Base-by-base conservation (phyloP, 768 basidiomycete genomes). In the Psilocybe cyanescens region DNA sequence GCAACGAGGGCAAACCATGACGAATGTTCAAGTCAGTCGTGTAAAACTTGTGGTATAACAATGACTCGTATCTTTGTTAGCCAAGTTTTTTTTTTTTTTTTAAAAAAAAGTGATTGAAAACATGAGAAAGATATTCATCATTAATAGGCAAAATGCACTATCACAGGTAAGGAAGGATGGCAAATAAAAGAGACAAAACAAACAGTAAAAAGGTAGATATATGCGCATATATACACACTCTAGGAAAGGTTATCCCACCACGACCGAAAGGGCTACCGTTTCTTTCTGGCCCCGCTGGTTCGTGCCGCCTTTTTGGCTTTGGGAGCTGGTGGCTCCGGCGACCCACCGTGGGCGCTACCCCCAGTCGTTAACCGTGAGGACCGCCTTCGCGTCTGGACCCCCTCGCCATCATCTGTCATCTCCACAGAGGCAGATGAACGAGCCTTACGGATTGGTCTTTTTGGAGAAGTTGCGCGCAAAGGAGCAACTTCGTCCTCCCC, bases 341-440 rank as follows among this genome's bases (percentile, higher is more conserved):
- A 70, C 11, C 65, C 72, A 24, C 68, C 69, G 61, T 64, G 61
- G 7, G 67, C 59, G 57, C 73, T 75, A 3, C 67, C 68, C 3
- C 67, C 66, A 11, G 69, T 70, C 29, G 77, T 72, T 59, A 83
- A 60, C 59, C 82, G 76, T 19, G 81, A 78, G 29, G 82, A 83
- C 59, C 82, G 69, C 58, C 82, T 71, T 60, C 81, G 72, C 5
- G 78, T 79, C 64, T 74, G 73, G 8, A 73, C 64, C 7, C 73
- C 76, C 55, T 75, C 76, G 35, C 55, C 70, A 19, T 76, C 76
- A 44, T 76, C 76, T 24, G 70, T 71, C 11, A 68, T 48, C 54
- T 78, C 78, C 17, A 62, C 65, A 3, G 76, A 72, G 17, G 69
- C 61, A 37, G 74, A 72, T 3, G 78, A 73, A 28, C 77, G 68